Percentiles rank a stretch among this genome's conserved stretches.
Conservation (phyloP, 495 filamentous ascomycete species). For the Pseudevernia furfuracea region DNA sequence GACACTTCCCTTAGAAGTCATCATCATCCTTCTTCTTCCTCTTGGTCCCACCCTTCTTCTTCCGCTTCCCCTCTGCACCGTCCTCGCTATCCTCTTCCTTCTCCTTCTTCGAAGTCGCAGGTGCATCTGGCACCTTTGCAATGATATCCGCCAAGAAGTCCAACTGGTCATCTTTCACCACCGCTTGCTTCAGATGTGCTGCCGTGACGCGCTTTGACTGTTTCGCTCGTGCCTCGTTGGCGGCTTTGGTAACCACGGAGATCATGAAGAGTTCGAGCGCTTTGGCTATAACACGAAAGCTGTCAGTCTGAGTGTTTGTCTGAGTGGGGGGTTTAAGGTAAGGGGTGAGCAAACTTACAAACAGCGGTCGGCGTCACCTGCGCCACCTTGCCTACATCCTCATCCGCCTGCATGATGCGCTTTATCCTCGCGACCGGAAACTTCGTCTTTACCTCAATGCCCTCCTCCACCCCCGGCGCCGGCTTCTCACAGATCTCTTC, state of each 20-base stretch:
- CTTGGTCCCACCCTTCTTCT: slow-evolving; percentile 34
- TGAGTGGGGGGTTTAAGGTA: neutral
- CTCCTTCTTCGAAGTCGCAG: slow-evolving; percentile 43
- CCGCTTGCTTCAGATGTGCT: slow-evolving; percentile 81
- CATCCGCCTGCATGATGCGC: slow-evolving; percentile 98
- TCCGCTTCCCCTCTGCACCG: slow-evolving; percentile 39
- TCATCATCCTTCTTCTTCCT: slow-evolving; percentile 39
- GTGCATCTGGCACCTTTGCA: slow-evolving; percentile 69
- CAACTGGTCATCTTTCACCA: slow-evolving; percentile 76
- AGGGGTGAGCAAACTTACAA: slow-evolving; percentile 45
- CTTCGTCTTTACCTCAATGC: slow-evolving; percentile 80
- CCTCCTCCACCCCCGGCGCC: slow-evolving; percentile 30
- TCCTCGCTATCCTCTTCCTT: slow-evolving; percentile 47
- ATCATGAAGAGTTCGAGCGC: slow-evolving; percentile 98
- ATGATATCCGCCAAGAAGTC: slow-evolving; percentile 94
- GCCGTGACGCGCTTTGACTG: slow-evolving; percentile 85
- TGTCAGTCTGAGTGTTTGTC: neutral
- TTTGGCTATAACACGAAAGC: slow-evolving; percentile 47
- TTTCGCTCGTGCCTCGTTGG: slow-evolving; percentile 69
- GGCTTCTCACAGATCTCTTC: slow-evolving; percentile 23
- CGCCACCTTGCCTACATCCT: slow-evolving; percentile 97
- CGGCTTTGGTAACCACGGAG: slow-evolving; percentile 76
- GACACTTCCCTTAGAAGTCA: slow-evolving; percentile 23
- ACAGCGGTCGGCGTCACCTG: slow-evolving; percentile 94
- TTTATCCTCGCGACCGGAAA: slow-evolving; percentile 98